Base-by-base conservation (phyloP, 148 eudicot genomes). In the Bassia scoparia region DNA sequence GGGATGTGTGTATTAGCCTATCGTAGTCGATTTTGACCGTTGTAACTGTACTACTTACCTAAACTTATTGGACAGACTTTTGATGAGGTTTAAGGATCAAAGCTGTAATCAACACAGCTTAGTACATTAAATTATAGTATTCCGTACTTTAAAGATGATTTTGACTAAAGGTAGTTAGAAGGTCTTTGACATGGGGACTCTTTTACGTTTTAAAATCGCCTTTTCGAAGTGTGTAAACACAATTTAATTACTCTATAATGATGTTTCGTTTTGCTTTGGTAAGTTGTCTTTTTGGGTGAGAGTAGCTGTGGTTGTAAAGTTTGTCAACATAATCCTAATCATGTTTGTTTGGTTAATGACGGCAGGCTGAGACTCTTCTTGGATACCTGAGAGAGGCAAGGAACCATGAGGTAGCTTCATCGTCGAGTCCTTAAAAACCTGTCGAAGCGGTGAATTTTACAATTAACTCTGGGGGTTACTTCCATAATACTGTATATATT, bases 361-460 rank as follows among this genome's bases (percentile, higher is more conserved):
- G 77, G 79, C 97, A 95, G 97, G 97, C 99, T 55, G 94, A 89
- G 79, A 88, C 86, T 2, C 86, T 95, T 73, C 90, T 95, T 27
- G 84, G 83, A 61, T 86, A 85, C 70, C 60, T 95, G 84, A 92
- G 99, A 78, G 99, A 92, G 84, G 84, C 91, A 66, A 87, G 97
- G 69, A 89, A 80, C 26, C 79, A 70, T 46, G 76, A 87, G 72
- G 88, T 81, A 79, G 89, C 96, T 69, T 86, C 91, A 23, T 65
- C 87, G 64, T 87, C 97, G 33, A 87, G 71, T 74, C 90, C 91
- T 34, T 87, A 83, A 86, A 41, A 69, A 55, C 56, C 41, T 34
- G 10, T 54, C 27, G 43, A 26, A 54, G 78, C 63, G 67, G 72
- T 71, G 68, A 78, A 30, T 48, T 73, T 44, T 68, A 11, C 71